Base-by-base conservation (phyloP, 768 basidiomycete genomes). In the Hypsizygus marmoreus region DNA sequence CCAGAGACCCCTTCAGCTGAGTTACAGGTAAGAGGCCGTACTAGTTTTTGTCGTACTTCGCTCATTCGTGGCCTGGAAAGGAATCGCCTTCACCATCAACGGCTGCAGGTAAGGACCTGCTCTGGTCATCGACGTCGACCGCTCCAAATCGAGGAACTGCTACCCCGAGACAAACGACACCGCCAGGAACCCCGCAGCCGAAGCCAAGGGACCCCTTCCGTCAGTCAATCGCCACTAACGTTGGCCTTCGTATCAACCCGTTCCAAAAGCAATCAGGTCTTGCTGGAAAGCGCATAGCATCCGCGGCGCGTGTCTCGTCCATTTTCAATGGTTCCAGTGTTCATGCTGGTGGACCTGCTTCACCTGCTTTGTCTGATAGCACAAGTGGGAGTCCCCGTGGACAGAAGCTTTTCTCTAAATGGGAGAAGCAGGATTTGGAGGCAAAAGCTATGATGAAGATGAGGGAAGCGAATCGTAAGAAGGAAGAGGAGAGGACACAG, bases 341-440 rank as follows among this genome's bases (percentile, higher is more conserved):
- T 4, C 26, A 43, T 24, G 25, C 57, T 23, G 51, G 51, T 44
- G 50, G 45, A 28, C 46, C 53, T 36, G 56, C 45, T 16, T 61
- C 65, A 12, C 58, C 59, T 23, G 59, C 72, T 19, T 60, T 77
- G 40, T 55, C 68, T n/a, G 81, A 84, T 49, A 82, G 77, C 54
- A 83, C 86, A 5, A 82, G 82, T 43, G 69, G 60, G 9, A 68
- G 61, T 43, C 62, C 67, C 24, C 67, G 67, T 9, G 50, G 48
- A 28, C 59, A 62, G 16, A 65, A 63, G 40, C 72, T 74, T 14
- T 84, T 81, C 54, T 85, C 86, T 3, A 90, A 88, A 65, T 90
- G 86, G 86, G 89, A 91, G 63, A 91, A 89, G 50, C 88, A 91
- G 62, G 88, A 92, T 54, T 63, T 88, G 23, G 89, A 92, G 56